These are phyloP conservation scores for Aspergillus tanneri DNA, from an alignment of 2,329 filamentous ascomycete genomes.

Conservation along the genomic window DNA sequence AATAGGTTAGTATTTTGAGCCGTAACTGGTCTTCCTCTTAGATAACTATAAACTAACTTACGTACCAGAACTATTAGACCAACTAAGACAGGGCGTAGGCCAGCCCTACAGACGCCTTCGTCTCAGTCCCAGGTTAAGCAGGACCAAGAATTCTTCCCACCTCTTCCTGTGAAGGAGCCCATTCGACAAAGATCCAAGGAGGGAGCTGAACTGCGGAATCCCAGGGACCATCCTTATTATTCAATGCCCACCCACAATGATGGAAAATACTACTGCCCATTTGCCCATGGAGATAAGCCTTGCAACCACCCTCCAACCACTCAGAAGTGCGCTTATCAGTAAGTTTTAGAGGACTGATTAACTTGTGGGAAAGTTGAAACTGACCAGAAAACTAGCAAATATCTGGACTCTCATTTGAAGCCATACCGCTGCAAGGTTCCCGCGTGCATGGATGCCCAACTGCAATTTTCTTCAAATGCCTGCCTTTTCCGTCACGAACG, in stretches of 20 bases:
- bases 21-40: not conserved
- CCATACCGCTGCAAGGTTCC: conserved; percentile 91
- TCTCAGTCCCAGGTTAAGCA: conserved; percentile 36
- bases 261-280: conserved; percentile 91
- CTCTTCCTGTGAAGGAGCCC: conserved; percentile 36
- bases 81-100: conserved; percentile 40
- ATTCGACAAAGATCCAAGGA: conserved; percentile 40
- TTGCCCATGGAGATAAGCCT: conserved; percentile 63
- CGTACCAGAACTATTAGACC: conserved; percentile 40
- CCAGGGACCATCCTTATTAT: conserved; percentile 45
- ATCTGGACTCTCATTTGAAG: conserved; percentile 93
- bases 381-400: conserved; percentile 66
- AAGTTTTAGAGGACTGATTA: conserved; percentile 48
- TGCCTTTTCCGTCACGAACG: conserved; percentile 93
- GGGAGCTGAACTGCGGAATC: conserved; percentile 37
- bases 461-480: conserved; percentile 92
- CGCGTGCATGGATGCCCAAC: conserved; percentile 78
- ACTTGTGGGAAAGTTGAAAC: conserved; percentile 6
- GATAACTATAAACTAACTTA: conserved; percentile 12
- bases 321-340: conserved; percentile 99
- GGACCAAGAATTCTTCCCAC: conserved; percentile 39
- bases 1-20: conserved; percentile 37
- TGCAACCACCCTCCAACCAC: conserved; percentile 93
- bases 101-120: conserved; percentile 33
- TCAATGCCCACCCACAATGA: conserved; percentile 54